Conservation (phyloP, 169 alveolate genomes). For the Eimeria zaria region DNA sequence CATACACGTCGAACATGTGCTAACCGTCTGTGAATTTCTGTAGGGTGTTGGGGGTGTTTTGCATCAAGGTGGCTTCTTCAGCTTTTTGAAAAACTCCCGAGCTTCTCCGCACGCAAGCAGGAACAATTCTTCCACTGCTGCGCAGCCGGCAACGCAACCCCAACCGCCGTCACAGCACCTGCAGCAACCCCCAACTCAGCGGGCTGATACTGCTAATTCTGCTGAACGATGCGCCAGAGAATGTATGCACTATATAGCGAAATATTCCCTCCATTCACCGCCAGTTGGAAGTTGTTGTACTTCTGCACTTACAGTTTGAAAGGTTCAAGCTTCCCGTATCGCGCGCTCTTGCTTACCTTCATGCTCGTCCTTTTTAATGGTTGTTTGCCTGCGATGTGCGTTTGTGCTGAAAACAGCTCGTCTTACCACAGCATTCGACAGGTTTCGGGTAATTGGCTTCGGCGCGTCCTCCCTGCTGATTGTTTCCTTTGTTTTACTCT, state of each 20-base stretch:
- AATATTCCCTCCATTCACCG: not conserved
- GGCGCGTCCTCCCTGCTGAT: not conserved
- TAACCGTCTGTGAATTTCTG: not conserved
- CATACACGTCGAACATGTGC: not conserved
- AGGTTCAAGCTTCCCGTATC: not conserved
- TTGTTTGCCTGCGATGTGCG: not conserved
- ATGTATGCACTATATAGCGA: not conserved
- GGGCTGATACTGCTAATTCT: not conserved
- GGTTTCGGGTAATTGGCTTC: constrained; percentile 32
- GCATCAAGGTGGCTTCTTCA: constrained; percentile 80
- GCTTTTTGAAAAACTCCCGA: constrained; percentile 65
- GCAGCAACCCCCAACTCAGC: constrained; percentile 37
- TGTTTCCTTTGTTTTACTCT: not conserved
- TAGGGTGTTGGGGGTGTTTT: constrained; percentile 68
- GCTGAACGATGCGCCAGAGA: constrained; percentile 58
- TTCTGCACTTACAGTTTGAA: not conserved
- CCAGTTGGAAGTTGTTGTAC: not conserved
- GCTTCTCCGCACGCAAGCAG: constrained; percentile 69
- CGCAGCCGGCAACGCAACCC: constrained; percentile 45
- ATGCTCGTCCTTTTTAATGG: not conserved
- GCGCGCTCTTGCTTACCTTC: not conserved
- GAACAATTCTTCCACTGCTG: constrained; percentile 17
- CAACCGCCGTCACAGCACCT: constrained; percentile 52
- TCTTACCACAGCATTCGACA: constrained; percentile 30
- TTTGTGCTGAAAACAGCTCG: constrained; percentile 58